Evolutionary conservation across 2,329 filamentous ascomycete species (phyloP).

Genomic region (Fusarium sp.): DNA sequence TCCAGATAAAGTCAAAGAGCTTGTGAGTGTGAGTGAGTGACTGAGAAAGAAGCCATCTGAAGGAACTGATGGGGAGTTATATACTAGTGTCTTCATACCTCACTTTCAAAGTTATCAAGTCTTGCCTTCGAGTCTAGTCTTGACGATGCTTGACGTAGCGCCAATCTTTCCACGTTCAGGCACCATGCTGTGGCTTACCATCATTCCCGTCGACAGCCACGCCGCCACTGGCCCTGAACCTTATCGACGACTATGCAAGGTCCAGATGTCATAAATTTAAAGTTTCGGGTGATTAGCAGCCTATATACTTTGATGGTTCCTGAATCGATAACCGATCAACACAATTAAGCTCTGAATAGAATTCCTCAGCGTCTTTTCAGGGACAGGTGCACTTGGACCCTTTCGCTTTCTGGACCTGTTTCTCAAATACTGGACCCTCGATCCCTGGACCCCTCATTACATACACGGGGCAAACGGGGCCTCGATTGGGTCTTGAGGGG

Average conservation of each 20-base stretch:
- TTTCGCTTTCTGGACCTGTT: slow-evolving; percentile 10
- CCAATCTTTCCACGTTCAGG: background rate
- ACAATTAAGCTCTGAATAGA: background rate
- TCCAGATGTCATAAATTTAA: background rate
- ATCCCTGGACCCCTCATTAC: slow-evolving; percentile 8
- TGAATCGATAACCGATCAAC: background rate
- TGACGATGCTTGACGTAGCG: slow-evolving; percentile 11
- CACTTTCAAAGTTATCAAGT: no score
- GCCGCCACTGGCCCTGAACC: slow-evolving; percentile 16
- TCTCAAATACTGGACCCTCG: background rate
- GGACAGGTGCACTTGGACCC: background rate
- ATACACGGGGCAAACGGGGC: background rate
- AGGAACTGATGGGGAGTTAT: background rate
- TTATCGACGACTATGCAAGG: background rate
- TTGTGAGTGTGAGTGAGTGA: background rate
- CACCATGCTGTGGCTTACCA: slow-evolving; percentile 3
- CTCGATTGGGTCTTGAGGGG: slow-evolving; percentile 5
- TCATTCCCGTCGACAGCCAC: slow-evolving; percentile 15
- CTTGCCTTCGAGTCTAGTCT: background rate
- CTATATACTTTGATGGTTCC: slow-evolving; percentile 4
- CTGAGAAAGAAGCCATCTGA: fast-evolving
- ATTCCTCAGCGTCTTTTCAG: slow-evolving; percentile 13
- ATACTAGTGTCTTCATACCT: background rate
- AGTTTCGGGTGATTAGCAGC: background rate
- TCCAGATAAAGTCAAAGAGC: background rate